These are phyloP conservation scores for Aureobasidium mangrovei DNA, from an alignment of 2,329 filamentous ascomycete genomes.

Conservation along the genomic window DNA sequence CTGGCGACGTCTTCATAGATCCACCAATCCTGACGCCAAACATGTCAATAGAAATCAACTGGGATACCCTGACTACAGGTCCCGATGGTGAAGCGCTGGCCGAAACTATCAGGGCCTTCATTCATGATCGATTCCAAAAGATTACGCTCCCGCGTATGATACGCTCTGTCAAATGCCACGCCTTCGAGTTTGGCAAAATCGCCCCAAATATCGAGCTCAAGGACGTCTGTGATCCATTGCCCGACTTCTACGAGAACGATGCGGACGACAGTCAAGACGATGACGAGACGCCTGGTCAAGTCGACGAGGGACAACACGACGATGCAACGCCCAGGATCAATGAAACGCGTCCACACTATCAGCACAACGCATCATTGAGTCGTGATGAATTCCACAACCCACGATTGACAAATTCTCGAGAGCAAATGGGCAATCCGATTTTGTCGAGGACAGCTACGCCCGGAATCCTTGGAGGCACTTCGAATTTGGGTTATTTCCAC, in stretches of 20 bases:
- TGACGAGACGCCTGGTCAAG: conserved; percentile 18
- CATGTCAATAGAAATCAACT: conserved; percentile 98
- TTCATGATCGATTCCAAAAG: conserved; percentile 91
- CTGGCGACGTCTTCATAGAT: not conserved
- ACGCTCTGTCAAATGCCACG: conserved; percentile 87
- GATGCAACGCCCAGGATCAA: not conserved
- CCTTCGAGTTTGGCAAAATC: conserved; percentile 82
- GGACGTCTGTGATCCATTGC: conserved; percentile 89
- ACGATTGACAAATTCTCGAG: conserved; percentile 12
- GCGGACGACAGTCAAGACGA: conserved; percentile 52
- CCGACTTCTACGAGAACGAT: conserved; percentile 90
- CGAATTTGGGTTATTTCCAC: conserved; percentile 76
- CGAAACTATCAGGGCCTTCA: conserved; percentile 79
- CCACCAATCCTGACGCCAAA: conserved; percentile 8
- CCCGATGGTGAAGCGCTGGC: conserved; percentile 79
- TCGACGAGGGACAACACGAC: not conserved
- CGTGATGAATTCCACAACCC: conserved; percentile 12
- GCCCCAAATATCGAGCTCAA: conserved; percentile 84
- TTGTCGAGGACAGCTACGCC: conserved; percentile 43
- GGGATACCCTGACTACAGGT: conserved; percentile 84
- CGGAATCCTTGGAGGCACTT: conserved; percentile 59
- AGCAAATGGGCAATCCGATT: conserved; percentile 25
- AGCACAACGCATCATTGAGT: conserved; percentile 1
- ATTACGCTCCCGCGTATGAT: conserved; percentile 91
- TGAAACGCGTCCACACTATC: conserved; percentile 4